A percentile compares a stretch with the other conserved stretches of the same genome.
phyloP scores from a whole-genome alignment of 768 basidiomycete genomes.

The Pulveroboletus sp. region DNA sequence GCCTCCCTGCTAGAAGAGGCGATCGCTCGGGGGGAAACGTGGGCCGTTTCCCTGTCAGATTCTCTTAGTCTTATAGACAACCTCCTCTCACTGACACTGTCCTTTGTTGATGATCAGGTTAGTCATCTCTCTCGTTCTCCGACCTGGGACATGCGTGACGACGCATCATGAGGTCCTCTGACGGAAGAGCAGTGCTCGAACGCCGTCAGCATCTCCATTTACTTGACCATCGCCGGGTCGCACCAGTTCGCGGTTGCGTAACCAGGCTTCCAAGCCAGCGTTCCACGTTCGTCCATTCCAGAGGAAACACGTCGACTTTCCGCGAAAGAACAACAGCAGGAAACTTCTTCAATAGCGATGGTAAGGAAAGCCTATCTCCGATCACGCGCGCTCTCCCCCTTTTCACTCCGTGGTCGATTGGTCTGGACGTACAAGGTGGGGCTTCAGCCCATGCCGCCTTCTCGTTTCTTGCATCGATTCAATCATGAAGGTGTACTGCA shows the following conservation, averaged over 20 bases:
- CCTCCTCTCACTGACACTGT: neutral
- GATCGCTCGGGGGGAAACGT: too few relatives aligned
- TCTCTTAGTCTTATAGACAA: neutral
- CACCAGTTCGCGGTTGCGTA: conserved; percentile 8
- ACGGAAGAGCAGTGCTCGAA: neutral
- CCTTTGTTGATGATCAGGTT: neutral
- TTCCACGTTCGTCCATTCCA: neutral
- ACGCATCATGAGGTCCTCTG: neutral
- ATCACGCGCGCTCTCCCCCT: conserved; percentile 23
- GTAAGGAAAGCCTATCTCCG: conserved; percentile 27
- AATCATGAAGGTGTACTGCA: conserved; percentile 11
- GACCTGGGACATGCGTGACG: neutral
- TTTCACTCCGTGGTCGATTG: conserved; percentile 52
- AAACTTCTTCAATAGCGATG: neutral
- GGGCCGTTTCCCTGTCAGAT: too few relatives aligned
- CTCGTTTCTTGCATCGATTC: conserved; percentile 10
- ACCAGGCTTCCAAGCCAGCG: neutral
- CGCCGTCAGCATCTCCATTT: conserved; percentile 1
- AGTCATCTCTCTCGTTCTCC: neutral
- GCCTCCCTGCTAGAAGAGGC: too few relatives aligned
- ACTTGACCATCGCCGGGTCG: conserved; percentile 1
- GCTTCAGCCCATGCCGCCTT: neutral
- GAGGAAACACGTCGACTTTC: conserved; percentile 4
- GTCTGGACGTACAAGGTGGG: conserved; percentile 42
- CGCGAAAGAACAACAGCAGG: conserved; percentile 7